Percentiles rank a stretch among this genome's conserved stretches.
Evolutionary conservation across 495 filamentous ascomycete species (phyloP).

Genomic region (Xylaria sp.): DNA sequence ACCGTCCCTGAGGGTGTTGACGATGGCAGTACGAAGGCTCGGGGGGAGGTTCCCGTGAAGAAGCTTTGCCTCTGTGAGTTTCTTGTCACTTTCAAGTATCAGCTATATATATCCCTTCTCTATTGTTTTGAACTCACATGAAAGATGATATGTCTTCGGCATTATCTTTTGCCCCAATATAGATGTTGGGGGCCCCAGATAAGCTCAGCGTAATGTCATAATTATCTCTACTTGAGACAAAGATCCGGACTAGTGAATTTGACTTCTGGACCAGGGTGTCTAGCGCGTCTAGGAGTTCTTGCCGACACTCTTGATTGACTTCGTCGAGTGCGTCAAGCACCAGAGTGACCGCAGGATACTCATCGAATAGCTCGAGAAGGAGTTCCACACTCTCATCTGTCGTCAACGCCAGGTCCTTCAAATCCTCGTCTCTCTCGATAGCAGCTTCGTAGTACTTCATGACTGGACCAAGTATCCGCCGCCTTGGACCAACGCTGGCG

Average conservation of each 20-base stretch:
- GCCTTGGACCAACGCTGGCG: neutral
- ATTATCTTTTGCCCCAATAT: constrained; percentile 2
- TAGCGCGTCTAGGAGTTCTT: constrained; percentile 20
- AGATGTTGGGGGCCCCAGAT: neutral
- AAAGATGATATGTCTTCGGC: constrained; percentile 5
- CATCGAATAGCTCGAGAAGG: constrained; percentile 18
- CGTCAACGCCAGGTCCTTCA: neutral
- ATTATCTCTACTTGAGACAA: constrained; percentile 1
- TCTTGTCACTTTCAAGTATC: neutral
- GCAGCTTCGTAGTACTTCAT: constrained; percentile 6
- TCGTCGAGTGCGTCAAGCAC: constrained; percentile 26
- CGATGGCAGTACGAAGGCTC: neutral
- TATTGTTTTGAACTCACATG: neutral
- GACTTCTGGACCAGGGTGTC: neutral
- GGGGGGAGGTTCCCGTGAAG: neutral
- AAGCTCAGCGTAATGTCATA: neutral
- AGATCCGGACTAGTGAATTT: neutral
- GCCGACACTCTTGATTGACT: constrained; percentile 18
- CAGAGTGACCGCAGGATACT: constrained; percentile 25
- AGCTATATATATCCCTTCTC: neutral
- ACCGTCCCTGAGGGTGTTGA: neutral
- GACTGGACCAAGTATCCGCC: neutral
- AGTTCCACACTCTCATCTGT: constrained; percentile 13
- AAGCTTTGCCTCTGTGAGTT: neutral
- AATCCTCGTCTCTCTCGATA: neutral